Conservation (phyloP, 257 asterid species). For the Solanum dulcamara region DNA sequence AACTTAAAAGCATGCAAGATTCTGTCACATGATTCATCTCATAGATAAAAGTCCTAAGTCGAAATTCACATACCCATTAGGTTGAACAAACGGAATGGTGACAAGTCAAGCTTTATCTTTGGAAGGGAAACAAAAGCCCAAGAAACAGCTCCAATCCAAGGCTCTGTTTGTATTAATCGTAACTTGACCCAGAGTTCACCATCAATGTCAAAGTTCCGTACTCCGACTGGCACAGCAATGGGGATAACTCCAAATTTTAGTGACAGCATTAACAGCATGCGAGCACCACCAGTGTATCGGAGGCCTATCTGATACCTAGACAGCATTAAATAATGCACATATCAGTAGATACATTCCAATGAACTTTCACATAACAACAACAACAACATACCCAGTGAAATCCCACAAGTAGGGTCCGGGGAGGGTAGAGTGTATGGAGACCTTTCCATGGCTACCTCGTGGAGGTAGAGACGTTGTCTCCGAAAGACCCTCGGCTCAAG, state of each 20-base stretch:
- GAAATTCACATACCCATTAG: slow-evolving; percentile 63
- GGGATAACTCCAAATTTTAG: slow-evolving; percentile 78
- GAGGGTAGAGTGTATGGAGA: background rate
- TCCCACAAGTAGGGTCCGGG: background rate
- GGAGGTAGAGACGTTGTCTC: background rate
- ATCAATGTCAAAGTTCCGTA: slow-evolving; percentile 87
- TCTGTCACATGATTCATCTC: background rate
- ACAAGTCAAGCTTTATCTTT: slow-evolving; percentile 81
- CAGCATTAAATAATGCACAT: slow-evolving; percentile 6
- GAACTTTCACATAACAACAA: background rate
- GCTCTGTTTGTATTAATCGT: slow-evolving; percentile 80
- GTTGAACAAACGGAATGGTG: slow-evolving; percentile 93
- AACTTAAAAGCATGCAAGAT: background rate
- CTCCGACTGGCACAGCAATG: slow-evolving; percentile 78
- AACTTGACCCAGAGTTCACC: slow-evolving; percentile 96
- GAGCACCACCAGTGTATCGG: slow-evolving; percentile 63
- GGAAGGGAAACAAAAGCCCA: slow-evolving; percentile 99
- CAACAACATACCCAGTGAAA: background rate
- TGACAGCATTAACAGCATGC: slow-evolving; percentile 80
- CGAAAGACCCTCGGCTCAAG: background rate
- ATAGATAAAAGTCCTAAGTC: background rate
- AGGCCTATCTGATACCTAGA: slow-evolving; percentile 72
- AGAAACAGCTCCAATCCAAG: slow-evolving; percentile 99
- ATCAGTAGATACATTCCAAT: background rate
- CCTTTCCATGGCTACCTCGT: background rate